Base-by-base conservation (phyloP, 2,329 filamentous ascomycete species). In the Cladorrhinum sp. region DNA sequence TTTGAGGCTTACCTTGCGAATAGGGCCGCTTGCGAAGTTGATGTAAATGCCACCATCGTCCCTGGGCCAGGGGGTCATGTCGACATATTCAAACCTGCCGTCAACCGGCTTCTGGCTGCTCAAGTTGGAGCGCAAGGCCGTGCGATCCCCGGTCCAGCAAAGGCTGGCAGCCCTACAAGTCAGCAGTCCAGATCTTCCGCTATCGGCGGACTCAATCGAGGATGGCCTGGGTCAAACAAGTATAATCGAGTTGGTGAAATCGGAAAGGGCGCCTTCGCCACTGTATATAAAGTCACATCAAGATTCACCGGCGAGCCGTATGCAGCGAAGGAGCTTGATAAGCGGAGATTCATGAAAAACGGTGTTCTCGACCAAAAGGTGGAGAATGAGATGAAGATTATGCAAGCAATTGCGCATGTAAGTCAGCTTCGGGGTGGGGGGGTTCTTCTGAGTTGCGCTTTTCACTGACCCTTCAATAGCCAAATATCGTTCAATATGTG, bases 371-470 rank as follows among this genome's bases (percentile, higher is more conserved):
- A 96, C 69, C 88, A 92, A 66, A 96, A 96, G 73, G 89, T 98
- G 14, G 91, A 97, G 71, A 97, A 96, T 69, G 95, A 99, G 76
- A 94, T 99, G 88, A 90, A 86, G 66, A 98, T 99, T 68, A 98
- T 99, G 92, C 86, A 89, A 69, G 84, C 82, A 58, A 83, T 98
- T 56, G 80, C 87, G 58, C 95, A 99, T 78, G 90, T 92, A 78
- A 82, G 89, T 75, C 7, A 33, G 30, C 30, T 49, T 54, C 57
- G 53, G 28, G 2, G 33, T 16, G 7, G 18, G 33, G 26, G 26
- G 23, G 54, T 5, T 26, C n/a, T 28, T 24, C 1, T 21, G 26
- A 57, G 26, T 50, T 65, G 26, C n/a, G n/a, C n/a, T n/a, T n/a
- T n/a, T n/a, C n/a, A n/a, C n/a, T n/a, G 4, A 56, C 58, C 49